These are phyloP conservation scores for Colletotrichum sp. DNA, from an alignment of 2,329 filamentous ascomycete genomes.

Conservation along the genomic window DNA sequence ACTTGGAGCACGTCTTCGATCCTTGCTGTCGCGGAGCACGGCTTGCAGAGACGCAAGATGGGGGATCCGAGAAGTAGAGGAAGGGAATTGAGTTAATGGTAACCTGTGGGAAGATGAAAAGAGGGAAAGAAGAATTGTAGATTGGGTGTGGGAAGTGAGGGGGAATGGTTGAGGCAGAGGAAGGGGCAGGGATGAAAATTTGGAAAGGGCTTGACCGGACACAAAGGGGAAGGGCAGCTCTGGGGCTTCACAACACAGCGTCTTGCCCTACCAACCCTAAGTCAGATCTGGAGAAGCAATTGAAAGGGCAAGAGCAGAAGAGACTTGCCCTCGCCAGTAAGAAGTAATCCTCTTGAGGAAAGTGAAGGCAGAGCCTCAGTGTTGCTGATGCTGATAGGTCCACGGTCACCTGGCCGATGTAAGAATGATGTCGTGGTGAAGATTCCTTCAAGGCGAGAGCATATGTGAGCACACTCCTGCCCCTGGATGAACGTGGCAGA, in stretches of 20 bases:
- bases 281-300: background rate
- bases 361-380: background rate
- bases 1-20: background rate
- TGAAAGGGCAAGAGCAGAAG: background rate
- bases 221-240: background rate
- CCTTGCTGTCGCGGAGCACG: background rate
- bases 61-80: background rate
- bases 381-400: background rate
- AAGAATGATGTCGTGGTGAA: background rate
- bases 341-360: background rate
- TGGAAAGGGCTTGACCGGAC: background rate
- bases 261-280: background rate
- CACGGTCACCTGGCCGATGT: background rate
- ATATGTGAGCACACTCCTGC: background rate
- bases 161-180: background rate
- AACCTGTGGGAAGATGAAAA: background rate
- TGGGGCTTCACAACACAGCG: background rate
- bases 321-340: background rate
- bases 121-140: background rate
- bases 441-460: background rate
- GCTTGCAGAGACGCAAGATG: background rate
- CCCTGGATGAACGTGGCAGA: background rate
- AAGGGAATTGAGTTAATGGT: background rate
- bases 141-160: background rate
- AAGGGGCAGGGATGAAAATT: background rate